Evolutionary conservation across 179 eudicot species (phyloP).

Genomic region (Nepenthes alata): DNA sequence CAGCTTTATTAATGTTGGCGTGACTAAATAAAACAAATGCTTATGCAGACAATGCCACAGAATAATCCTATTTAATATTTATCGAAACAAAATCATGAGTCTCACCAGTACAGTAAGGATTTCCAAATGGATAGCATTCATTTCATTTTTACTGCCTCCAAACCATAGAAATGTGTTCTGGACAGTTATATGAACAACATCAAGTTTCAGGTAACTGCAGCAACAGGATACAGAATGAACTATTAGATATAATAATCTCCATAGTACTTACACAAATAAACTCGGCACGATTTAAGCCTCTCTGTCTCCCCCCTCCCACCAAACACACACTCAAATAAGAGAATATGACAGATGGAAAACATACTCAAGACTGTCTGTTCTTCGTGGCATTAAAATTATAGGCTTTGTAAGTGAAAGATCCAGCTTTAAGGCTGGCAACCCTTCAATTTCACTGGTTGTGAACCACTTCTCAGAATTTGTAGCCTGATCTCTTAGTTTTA

Average conservation of each 20-base stretch:
- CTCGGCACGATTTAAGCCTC: too few species aligned
- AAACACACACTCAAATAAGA: background rate
- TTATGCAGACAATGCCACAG: too few species aligned
- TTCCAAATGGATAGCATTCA: conserved; percentile 75
- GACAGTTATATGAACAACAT: conserved; percentile 88
- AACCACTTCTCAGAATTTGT: conserved; percentile 86
- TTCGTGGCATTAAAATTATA: conserved; percentile 83
- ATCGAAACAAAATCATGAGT: conserved; percentile 1
- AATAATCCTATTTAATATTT: too few species aligned
- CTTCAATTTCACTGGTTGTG: conserved; percentile 79
- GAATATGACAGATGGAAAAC: conserved; percentile 13
- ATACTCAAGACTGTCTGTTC: conserved; percentile 80
- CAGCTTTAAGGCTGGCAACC: conserved; percentile 85
- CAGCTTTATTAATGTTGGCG: too few species aligned
- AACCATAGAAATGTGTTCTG: conserved; percentile 73
- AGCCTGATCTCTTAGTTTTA: conserved; percentile 64
- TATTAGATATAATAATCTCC: background rate
- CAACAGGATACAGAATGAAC: background rate
- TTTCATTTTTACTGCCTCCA: conserved; percentile 53
- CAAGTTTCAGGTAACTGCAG: conserved; percentile 83
- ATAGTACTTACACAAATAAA: background rate
- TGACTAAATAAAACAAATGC: too few species aligned
- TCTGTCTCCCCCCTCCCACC: background rate
- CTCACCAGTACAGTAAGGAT: conserved; percentile 61
- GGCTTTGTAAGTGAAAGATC: conserved; percentile 83